Percentiles rank a stretch among this genome's conserved stretches.
These are phyloP conservation scores for Oryza punctata DNA, from an alignment of 176 grass and related monocot genomes.

Conservation along the genomic window DNA sequence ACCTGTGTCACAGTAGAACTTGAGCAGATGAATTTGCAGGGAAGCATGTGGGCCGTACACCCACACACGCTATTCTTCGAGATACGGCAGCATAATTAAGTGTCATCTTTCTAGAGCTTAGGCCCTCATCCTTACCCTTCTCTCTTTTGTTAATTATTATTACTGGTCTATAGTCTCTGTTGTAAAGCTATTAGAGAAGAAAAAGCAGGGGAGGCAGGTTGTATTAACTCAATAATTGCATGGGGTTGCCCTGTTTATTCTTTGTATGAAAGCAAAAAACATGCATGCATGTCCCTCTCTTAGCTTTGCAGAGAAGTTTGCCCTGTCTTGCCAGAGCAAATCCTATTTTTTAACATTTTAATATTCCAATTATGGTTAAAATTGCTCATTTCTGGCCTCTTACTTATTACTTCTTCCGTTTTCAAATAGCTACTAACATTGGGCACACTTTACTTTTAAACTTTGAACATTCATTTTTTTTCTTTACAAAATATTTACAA, in stretches of 20 bases:
- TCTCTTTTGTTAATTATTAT: constrained; percentile 1
- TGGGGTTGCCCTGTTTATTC: constrained; percentile 44
- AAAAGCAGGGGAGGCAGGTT: constrained; percentile 20
- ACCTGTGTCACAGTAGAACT: background rate
- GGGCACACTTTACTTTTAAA: no score
- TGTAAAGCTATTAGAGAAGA: constrained; percentile 7
- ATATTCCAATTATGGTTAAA: background rate
- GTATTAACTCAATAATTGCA: constrained; percentile 53
- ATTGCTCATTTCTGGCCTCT: background rate
- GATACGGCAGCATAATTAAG: background rate
- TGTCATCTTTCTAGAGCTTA: constrained; percentile 47
- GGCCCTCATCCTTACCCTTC: background rate
- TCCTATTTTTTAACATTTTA: background rate
- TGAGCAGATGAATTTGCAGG: background rate
- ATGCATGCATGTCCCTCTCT: constrained; percentile 32
- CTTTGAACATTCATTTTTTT: no score
- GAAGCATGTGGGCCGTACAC: constrained; percentile 26
- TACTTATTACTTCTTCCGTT: background rate
- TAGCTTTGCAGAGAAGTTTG: background rate
- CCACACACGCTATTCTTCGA: background rate
- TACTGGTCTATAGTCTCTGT: background rate
- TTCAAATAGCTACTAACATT: no score
- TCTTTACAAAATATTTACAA: no score
- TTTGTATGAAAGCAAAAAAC: constrained; percentile 37
- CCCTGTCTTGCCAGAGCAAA: background rate